Evolutionary conservation across 208 protist species (phyloP).

Genomic region (Trypanosoma cruzi): DNA sequence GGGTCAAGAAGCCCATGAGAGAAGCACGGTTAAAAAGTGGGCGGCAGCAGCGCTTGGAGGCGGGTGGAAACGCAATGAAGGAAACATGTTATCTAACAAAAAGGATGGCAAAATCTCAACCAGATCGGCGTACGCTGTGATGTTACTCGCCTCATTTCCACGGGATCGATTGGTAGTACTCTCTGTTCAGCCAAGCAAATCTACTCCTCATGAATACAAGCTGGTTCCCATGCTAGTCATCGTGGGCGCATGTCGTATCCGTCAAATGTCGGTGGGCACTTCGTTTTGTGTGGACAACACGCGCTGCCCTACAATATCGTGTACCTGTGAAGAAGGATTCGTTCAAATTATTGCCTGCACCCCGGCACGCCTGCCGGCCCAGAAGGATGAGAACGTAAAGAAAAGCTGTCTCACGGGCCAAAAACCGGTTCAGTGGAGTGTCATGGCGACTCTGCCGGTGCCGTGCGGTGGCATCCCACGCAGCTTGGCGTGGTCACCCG

Average conservation of each 20-base stretch:
- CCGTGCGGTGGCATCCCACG: slow-evolving; percentile 56
- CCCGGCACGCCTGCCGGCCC: slow-evolving; percentile 14
- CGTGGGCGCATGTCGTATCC: slow-evolving; percentile 41
- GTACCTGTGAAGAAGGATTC: slow-evolving; percentile 66
- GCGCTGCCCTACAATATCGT: slow-evolving; percentile 39
- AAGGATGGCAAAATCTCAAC: neutral
- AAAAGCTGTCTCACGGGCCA: neutral
- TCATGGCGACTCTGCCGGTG: slow-evolving; percentile 50
- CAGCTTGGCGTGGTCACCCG: slow-evolving; percentile 57
- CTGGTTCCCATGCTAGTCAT: slow-evolving; percentile 47
- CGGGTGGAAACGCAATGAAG: slow-evolving; percentile 4
- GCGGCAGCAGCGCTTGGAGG: slow-evolving; percentile 14
- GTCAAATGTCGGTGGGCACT: slow-evolving; percentile 48
- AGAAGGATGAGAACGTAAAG: neutral
- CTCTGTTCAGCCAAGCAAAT: slow-evolving; percentile 11
- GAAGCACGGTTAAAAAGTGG: slow-evolving; percentile 3
- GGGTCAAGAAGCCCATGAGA: neutral
- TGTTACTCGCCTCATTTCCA: slow-evolving; percentile 30
- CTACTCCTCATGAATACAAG: slow-evolving; percentile 22
- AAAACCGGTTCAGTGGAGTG: slow-evolving; percentile 6
- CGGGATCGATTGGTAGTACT: slow-evolving; percentile 22
- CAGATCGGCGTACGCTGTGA: slow-evolving; percentile 20
- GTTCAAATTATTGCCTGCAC: slow-evolving; percentile 38
- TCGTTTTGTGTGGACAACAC: slow-evolving; percentile 49
- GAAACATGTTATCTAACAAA: neutral